Evolutionary conservation across 2,329 filamentous ascomycete genomes (phyloP), one percentile per base, ranked within the genome.

Genomic region (Ambrosiella beaveri): DNA sequence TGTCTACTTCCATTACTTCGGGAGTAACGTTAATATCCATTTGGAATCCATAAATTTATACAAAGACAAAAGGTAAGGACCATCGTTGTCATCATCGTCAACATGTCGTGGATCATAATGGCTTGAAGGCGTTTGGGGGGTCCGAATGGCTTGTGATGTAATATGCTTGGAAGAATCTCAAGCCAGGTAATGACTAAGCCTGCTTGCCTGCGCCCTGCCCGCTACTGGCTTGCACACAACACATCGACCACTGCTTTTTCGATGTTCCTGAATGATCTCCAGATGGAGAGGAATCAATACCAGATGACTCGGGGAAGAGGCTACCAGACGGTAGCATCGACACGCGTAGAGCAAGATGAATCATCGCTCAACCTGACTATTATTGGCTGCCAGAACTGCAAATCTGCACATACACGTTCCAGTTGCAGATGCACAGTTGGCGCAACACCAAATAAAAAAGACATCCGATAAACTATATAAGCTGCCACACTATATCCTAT

Each of bases 21-120:
- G 59, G 27, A 61, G 59, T 51, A 47, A 56, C 59, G 13, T 51
- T 61, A 61, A 61, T 61, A 61, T 57, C 55, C 59, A 49, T 54
- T 45, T 44, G 52, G 59, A 60, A 41, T 49, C 56, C 7, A 51
- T 54, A 35, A 54, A 53, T 51, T 51, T 51, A 57, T 44, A 53
- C 52, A 54, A 41, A 39, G 52, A 45, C 39, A 56, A 44, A 60
- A 56, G 57, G 57, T 59, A 59, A 19, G 57, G 19, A 56, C 13
- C 19, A 50, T 52, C 56, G 19, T 56, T 37, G 41, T 45, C 41
- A n/a, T 15, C 7, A 3, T 51, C 47, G 19, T 36, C 15, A 6
- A 51, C 17, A 36, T 35, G 17, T 12, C 47, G 17, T 6, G 17
- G 27, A 7, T 27, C 27, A 27, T 15, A 2, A 27, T 9, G 27